Conservation (phyloP, 768 basidiomycete species). For the Trametes sanguinea region DNA sequence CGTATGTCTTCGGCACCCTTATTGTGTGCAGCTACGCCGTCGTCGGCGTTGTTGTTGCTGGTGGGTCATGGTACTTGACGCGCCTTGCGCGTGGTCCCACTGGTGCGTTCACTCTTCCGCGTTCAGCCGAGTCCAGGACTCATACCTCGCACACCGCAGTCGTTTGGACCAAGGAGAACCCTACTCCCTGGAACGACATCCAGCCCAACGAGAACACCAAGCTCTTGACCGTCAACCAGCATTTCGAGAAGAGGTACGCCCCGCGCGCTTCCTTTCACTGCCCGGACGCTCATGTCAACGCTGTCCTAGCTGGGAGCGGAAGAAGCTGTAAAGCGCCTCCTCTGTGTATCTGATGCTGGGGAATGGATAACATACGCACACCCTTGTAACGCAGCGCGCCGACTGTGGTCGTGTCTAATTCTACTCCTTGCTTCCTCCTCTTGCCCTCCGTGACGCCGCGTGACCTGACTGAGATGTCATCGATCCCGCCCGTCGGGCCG, state of each 20-base stretch:
- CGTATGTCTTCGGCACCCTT: neutral
- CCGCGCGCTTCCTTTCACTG: constrained; percentile 12
- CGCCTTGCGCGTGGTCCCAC: constrained; percentile 47
- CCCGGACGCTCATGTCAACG: neutral
- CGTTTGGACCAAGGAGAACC: constrained; percentile 71
- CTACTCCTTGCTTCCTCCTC: neutral
- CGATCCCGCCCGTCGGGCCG: constrained; percentile 3
- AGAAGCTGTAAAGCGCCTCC: constrained; percentile 54
- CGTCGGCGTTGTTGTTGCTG: constrained; percentile 46
- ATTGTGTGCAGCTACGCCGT: constrained; percentile 44
- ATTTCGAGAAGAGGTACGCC: constrained; percentile 71
- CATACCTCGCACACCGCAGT: constrained; percentile 36
- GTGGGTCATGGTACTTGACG: constrained; percentile 45
- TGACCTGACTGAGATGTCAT: constrained; percentile 14
- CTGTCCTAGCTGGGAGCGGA: constrained; percentile 68
- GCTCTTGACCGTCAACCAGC: constrained; percentile 66
- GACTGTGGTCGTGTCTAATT: constrained; percentile 5
- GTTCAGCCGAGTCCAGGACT: neutral
- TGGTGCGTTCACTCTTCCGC: constrained; percentile 31
- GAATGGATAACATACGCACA: constrained; percentile 3
- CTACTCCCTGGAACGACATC: constrained; percentile 86
- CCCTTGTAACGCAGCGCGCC: constrained; percentile 7
- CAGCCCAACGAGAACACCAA: constrained; percentile 76
- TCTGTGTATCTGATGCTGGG: neutral
- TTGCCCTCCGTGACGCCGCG: constrained; percentile 1